Evolutionary conservation across 2,329 filamentous ascomycete species (phyloP).

Genomic region (Paecilomyces dactylethromorphus): DNA sequence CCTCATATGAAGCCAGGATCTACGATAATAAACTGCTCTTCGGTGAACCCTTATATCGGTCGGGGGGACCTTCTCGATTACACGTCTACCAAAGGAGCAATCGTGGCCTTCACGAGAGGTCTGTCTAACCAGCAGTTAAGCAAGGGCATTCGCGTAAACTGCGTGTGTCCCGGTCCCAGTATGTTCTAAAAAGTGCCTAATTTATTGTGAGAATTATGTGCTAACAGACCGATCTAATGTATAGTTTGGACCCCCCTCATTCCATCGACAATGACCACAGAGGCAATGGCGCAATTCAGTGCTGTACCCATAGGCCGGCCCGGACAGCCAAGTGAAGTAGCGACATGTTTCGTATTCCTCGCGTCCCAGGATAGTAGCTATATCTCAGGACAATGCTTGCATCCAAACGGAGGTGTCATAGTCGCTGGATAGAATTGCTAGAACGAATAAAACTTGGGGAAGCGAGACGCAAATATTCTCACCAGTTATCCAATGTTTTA

Average conservation of each 20-base stretch:
- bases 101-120: slow-evolving; percentile 71
- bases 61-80: slow-evolving; percentile 76
- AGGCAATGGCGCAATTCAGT: slow-evolving; percentile 65
- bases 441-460: background rate
- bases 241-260: slow-evolving; percentile 71
- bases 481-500: background rate
- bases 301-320: slow-evolving; percentile 68
- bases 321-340: slow-evolving; percentile 74
- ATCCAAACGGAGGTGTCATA: slow-evolving; percentile 55
- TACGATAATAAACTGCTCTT: slow-evolving; percentile 79
- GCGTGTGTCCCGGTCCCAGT: slow-evolving; percentile 66
- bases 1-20: slow-evolving; percentile 68
- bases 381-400: slow-evolving; percentile 66
- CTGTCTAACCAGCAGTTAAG: slow-evolving; percentile 67
- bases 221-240: background rate
- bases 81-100: slow-evolving; percentile 66
- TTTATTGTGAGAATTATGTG: background rate
- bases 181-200: slow-evolving; percentile 7
- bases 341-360: slow-evolving; percentile 74
- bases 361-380: slow-evolving; percentile 67
- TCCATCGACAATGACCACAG: slow-evolving; percentile 62
- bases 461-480: background rate
- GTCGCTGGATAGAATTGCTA: slow-evolving; percentile 39
- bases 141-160: slow-evolving; percentile 70
- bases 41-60: slow-evolving; percentile 76